Base-by-base conservation (phyloP, 1,284 basidiomycete genomes). In the Rhizoctonia solani region DNA sequence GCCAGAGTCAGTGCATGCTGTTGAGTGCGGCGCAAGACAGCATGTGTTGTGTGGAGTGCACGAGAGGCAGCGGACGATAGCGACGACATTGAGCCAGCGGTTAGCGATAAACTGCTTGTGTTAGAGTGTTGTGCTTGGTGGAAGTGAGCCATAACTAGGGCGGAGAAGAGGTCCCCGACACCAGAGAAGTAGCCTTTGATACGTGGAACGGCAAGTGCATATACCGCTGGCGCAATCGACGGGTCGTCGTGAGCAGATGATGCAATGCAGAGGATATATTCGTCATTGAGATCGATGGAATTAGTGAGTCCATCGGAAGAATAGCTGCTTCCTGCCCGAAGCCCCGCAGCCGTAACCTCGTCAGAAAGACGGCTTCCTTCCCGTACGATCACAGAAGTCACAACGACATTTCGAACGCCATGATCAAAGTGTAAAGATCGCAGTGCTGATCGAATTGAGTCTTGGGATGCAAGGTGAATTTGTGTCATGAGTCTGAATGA, bases 131-230 rank as follows among this genome's bases (percentile, higher is more conserved):
- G 19, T 76, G 21, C 8, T 30, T 63, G 73, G n/a, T 78, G 74
- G 76, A 88, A 98, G 73, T 95, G 89, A 0, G 88, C 96, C 0
- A 97, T 81, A 16, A 95, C 86, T 63, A 99, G 85, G 0, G 97
- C 93, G 1, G 95, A 95, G 79, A 99, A 99, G 59, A 98, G 85
- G 76, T 99, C 96, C 13, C 96, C 97, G 1, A 98, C 95, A 27
- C 96, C 97, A 9, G 92, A 92, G 76, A 96, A 99, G 79, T 98
- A 97, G 8, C 94, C 94, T 21, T 89, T 86, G 27, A 98, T 84
- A 46, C 90, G 85, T 0, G 92, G 90, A 9, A 98, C 87, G 49
- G 82, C 83, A 72, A 87, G 85, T 0, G 87, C 85, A 76, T 90
- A 84, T 19, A 95, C 82, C 0, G 74, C 74, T 30, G 47, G 72